These are phyloP conservation scores for Oenanthe javanica DNA, from an alignment of 140 eudicot genomes.

Conservation along the genomic window DNA sequence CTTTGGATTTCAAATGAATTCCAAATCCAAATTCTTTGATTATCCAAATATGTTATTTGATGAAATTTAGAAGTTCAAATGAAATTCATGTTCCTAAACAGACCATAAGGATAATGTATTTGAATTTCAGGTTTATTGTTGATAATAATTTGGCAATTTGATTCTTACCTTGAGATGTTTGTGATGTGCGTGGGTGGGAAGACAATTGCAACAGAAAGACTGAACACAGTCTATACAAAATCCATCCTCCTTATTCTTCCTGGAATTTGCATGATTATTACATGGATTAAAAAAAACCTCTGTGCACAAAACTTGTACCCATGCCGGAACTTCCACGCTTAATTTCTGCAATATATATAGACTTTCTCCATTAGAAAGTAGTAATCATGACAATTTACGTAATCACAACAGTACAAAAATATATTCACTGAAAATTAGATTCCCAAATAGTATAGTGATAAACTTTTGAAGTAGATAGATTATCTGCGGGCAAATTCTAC, in stretches of 20 bases:
- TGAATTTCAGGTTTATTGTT: too few relatives aligned
- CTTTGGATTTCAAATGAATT: too few relatives aligned
- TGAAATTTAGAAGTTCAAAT: too few relatives aligned
- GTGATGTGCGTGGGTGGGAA: slow-evolving; percentile 31
- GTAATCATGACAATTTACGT: too few relatives aligned
- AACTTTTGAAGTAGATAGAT: too few relatives aligned
- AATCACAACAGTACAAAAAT: neutral
- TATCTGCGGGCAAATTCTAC: too few relatives aligned
- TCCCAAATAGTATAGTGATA: too few relatives aligned
- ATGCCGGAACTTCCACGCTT: slow-evolving; percentile 26
- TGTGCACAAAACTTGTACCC: slow-evolving; percentile 33
- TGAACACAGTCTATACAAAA: slow-evolving; percentile 33
- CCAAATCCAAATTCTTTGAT: too few relatives aligned
- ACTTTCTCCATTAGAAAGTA: neutral
- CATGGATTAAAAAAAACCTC: slow-evolving; percentile 22
- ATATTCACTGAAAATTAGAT: neutral
- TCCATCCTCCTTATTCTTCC: slow-evolving; percentile 33
- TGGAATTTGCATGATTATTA: slow-evolving; percentile 16
- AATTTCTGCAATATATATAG: slow-evolving; percentile 8
- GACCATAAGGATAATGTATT: too few relatives aligned
- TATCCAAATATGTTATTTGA: too few relatives aligned
- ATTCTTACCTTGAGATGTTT: slow-evolving; percentile 28
- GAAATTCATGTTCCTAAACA: too few relatives aligned
- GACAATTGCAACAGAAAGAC: slow-evolving; percentile 34
- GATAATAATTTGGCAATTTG: too few relatives aligned